Evolutionary conservation across 78 protist species (phyloP).

Genomic region (Dictyostelium firmibasis): DNA sequence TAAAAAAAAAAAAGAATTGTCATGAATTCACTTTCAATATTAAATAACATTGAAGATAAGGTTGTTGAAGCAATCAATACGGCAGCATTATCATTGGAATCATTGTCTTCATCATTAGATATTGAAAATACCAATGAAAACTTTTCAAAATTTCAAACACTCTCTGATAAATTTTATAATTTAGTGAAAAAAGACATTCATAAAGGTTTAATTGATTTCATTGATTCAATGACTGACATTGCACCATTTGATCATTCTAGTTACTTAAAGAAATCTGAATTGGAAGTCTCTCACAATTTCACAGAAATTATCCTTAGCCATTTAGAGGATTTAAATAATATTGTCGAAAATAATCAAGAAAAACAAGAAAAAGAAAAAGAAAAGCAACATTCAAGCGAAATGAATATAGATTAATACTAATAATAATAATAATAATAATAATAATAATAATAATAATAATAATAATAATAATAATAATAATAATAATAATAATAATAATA

Average conservation of each 20-base stretch:
- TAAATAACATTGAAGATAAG: constrained; percentile 70
- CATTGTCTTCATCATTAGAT: constrained; percentile 38
- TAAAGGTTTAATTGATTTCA: constrained; percentile 66
- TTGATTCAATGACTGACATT: constrained; percentile 76
- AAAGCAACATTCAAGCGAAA: background rate
- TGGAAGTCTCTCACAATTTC: constrained; percentile 54
- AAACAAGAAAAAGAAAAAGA: background rate
- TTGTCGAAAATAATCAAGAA: background rate
- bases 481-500: background rate
- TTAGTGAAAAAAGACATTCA: constrained; percentile 55
- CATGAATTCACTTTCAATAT: constrained; percentile 66
- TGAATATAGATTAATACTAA: background rate
- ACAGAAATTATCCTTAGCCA: constrained; percentile 42
- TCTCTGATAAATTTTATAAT: constrained; percentile 44
- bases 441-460: background rate
- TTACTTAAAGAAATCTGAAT: constrained; percentile 37
- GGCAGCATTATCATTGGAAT: constrained; percentile 28
- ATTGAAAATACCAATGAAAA: background rate
- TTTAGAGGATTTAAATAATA: constrained; percentile 28
- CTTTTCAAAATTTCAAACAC: constrained; percentile 8
- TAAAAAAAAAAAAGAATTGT: background rate
- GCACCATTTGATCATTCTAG: constrained; percentile 76
- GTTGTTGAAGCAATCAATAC: constrained; percentile 64
- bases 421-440: background rate
- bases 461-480: background rate